Base-by-base conservation (phyloP, 352 stramenopile species). In the Phytophthora fragariaefolia region DNA sequence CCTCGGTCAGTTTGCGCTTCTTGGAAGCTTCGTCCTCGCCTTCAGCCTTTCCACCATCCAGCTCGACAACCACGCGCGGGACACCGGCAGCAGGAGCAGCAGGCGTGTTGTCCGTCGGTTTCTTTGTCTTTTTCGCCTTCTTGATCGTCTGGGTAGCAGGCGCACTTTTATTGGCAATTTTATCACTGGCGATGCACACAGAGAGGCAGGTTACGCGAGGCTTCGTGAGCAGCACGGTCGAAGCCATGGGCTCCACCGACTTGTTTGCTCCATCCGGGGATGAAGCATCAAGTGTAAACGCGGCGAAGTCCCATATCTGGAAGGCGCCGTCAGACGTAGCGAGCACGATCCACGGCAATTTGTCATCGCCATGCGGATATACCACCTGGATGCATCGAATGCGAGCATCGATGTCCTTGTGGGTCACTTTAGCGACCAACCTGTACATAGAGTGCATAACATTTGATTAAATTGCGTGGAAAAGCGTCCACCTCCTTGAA, bases 381-480 rank as follows among this genome's bases (percentile, higher is more conserved):
- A 94, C 82, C 24, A 91, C 80, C 56, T 93, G 69, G 58, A 95
- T 78, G 58, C 79, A 89, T 34, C 86, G 82, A 56, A 95, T 93
- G 26, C 88, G 85, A 30, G 82, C 71, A 6, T 78, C 85, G 47
- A 95, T 80, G 26, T 89, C 76, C 10, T 73, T 68, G 58, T 91
- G 79, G 5, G 69, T 85, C 26, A 91, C 63, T 66, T 94, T 92
- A 43, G 72, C 86, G 32, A 95, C 76, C 10, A 94, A 62, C 23
- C 84, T 91, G 51, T 5, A 50, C 15, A 13, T 60, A 54, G 17
- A 55, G 23, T 6, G 66, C 36, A 15, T 20, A 40, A 34, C 18
- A 50, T n/a, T 66, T 28, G 69, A 32, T 50, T 23, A 64, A 34
- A 28, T 38, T 20, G 46, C 28, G 15, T 23, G 28, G 22, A 20